Conservation (phyloP, 163 green algal genomes). For the Smithsoniella earleae region DNA sequence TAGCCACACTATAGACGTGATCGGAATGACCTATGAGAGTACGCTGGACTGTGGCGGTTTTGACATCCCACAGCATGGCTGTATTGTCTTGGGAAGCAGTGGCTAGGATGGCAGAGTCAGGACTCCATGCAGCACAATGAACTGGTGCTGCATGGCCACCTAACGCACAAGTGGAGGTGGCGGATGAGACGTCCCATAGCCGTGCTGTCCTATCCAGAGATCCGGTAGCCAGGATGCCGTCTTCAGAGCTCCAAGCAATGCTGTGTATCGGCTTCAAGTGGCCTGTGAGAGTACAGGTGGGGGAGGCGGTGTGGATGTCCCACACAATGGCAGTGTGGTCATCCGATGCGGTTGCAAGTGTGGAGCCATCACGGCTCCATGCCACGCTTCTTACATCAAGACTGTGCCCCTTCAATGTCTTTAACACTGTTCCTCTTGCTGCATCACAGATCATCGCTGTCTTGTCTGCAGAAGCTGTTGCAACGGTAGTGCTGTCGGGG, state of each 20-base stretch:
- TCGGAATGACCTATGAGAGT: too few species aligned
- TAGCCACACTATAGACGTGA: too few species aligned
- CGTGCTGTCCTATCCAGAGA: constrained; percentile 58
- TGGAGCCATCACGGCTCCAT: not conserved
- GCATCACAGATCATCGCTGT: not conserved
- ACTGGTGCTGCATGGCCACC: too few species aligned
- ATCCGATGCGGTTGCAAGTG: not conserved
- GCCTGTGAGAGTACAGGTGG: not conserved
- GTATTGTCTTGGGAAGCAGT: constrained; percentile 69
- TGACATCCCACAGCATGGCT: constrained; percentile 67
- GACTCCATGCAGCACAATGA: constrained; percentile 64
- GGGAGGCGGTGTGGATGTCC: not conserved
- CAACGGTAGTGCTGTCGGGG: not conserved
- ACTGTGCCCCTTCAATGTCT: not conserved
- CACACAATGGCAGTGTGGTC: not conserved
- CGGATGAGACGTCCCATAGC: constrained; percentile 67
- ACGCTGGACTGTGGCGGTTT: constrained; percentile 50
- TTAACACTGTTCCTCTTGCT: not conserved
- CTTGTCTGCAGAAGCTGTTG: not conserved
- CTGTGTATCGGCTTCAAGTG: too few species aligned
- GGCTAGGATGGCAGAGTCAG: constrained; percentile 52
- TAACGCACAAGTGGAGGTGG: too few species aligned
- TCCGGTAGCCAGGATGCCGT: too few species aligned
- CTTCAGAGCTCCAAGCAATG: too few species aligned
- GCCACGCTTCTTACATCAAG: not conserved